Evolutionary conservation across 2,329 filamentous ascomycete species (phyloP), one percentile per base, ranked within the genome.

Genomic region (Colletotrichum navitas): DNA sequence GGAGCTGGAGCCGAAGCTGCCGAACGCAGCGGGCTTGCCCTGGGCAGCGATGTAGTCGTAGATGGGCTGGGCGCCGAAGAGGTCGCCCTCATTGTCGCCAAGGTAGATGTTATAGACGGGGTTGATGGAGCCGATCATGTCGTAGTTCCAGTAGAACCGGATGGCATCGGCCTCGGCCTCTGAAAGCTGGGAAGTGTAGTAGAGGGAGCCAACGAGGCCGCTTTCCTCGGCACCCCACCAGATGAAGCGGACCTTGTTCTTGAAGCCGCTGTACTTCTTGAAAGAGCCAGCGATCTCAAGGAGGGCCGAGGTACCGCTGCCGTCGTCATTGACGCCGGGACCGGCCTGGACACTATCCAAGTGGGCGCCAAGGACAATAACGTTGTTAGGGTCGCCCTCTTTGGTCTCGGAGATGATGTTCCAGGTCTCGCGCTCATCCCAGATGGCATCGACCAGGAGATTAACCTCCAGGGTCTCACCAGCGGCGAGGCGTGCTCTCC

Each of bases 81-180:
- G 74, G 73, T 85, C 81, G 11, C 78, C 83, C 43, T 73, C 69
- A 36, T 78, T 80, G 73, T 81, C 80, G 54, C 81, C 77, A n/a
- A 79, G 79, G 66, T 85, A 83, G 10, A 86, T 79, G 64, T 75
- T 76, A 75, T 80, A 85, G 51, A 76, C 74, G 14, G 84, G 81
- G n/a, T 77, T 75, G 4, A 79, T 78, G 21, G 83, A 85, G n/a
- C 81, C 84, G 67, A 92, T 90, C 91, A 93, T 93, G 80, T 93
- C 91, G 76, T 91, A 92, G 82, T 93, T 91, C 78, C 92, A 87
- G 82, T 92, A 91, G 41, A 92, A 88, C 2, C 86, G 84, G 76
- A 93, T 89, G 79, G 89, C 90, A 72, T 87, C 82, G 0, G 80
- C 79, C 55, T 85, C 82, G 1, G 77, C 76, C 29, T 79, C 75